Base-by-base conservation (phyloP, 2,329 filamentous ascomycete species). In the Fonsecaea pugnacius region DNA sequence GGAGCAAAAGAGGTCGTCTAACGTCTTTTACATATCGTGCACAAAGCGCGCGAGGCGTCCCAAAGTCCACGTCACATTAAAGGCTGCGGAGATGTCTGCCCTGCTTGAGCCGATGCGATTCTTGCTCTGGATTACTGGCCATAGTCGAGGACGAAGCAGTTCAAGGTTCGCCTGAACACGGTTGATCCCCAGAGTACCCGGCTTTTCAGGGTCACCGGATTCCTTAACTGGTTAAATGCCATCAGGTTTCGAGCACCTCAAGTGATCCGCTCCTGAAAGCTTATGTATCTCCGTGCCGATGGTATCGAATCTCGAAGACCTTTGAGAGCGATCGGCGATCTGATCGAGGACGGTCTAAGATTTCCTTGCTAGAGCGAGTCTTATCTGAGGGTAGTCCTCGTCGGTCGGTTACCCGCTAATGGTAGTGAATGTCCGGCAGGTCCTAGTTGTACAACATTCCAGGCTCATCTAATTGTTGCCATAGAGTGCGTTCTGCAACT, bases 401-500 rank as follows among this genome's bases (percentile, higher is more conserved):
- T 30, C 27, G 27, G 27, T 30, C 6, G 27, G 27, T 30, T 40
- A 40, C 6, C 36, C 36, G 14, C 14, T 12, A 40, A n/a, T 40
- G 12, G 2, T 16, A 5, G 12, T 3, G 36, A 40, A 40, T 16
- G 36, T 12, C 16, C 5, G 12, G 12, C 16, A 40, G 36, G 16
- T 30, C 18, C 50, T 52, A 52, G 32, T 24, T 52, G 16, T n/a
- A 52, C 50, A 52, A 6, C 50, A 52, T 58, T 24, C 55, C 35
- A 9, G 55, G 55, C 46, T 58, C 30, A 18, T 58, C 55, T 14
- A 35, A 58, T 30, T 58, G 36, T 14, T 21, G 55, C 55, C 55
- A 58, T 32, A 58, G 38, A 46, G 55, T 36, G 21, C 55, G 55
- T 58, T 58, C 55, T 24, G 36, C 55, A 21, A 8, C n/a, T 36